Evolutionary conservation across 2,329 filamentous ascomycete species (phyloP), one percentile per base, ranked within the genome.

Genomic region (Phialemoniopsis sp.): DNA sequence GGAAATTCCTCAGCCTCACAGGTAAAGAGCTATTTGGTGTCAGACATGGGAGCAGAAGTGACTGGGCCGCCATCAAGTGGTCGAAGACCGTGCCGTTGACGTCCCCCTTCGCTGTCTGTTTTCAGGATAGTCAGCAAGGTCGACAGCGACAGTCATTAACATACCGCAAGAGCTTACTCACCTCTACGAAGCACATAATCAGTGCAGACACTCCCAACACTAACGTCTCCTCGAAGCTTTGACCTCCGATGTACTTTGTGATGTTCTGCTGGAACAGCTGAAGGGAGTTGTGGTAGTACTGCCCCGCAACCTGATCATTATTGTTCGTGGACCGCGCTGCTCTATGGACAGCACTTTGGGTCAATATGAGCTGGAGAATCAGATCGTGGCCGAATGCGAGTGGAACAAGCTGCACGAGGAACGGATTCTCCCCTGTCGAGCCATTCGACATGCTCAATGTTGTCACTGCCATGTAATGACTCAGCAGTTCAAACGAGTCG

Each of bases 371-470:
- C 32, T 72, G 68, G 4, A 72, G 38, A 3, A 71, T 57, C 0
- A 72, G 57, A 3, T 68, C 62, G 35, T 66, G 67, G 28, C 62
- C 63, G 29, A 71, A 72, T 4, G 68, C 64, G 3, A 72, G 43
- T 0, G 67, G 67, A 5, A 72, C 60, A 17, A 72, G 58, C 37
- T 70, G 66, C 18, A 63, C 60, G 14, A 70, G 51, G 36, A 71
- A 70, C 1, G 67, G 68, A 32, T 72, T 72, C 32, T 66, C 53
- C 2, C 61, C 57, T 1, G 67, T 69, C 1, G 68, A 67, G 1
- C 66, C 67, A 39, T 72, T 72, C 26, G 64, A 67, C 67, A 72
- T 70, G 37, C 64, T 68, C 32, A 63, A 62, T 13, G 66, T 62
- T 0, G 67, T 72, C 2, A 63, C 64, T 2, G 56, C 50, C 6